Evolutionary conservation across 306 rosid genomes (phyloP).

Genomic region (Prunus mongolica): DNA sequence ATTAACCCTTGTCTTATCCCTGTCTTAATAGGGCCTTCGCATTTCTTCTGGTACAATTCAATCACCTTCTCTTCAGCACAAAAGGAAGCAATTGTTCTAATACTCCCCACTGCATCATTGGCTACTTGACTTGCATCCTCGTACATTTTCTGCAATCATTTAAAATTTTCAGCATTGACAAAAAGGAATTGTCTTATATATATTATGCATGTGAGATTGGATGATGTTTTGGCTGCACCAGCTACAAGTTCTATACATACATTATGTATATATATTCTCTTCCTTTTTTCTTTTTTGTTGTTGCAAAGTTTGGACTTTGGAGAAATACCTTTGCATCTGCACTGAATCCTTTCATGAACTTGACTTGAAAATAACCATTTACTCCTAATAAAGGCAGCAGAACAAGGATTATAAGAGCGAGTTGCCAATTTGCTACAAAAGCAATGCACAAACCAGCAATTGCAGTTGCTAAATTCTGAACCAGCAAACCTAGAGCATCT

Average conservation of each 20-base stretch:
- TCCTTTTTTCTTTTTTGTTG: too few species aligned
- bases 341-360: conserved; percentile 57
- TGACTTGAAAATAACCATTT: conserved; percentile 51
- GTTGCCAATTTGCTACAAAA: conserved; percentile 62
- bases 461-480: conserved; percentile 47
- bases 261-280: too few species aligned
- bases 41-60: conserved; percentile 46
- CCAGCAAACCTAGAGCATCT: conserved; percentile 60
- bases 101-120: conserved; percentile 73
- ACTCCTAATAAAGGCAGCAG: conserved; percentile 52
- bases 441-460: conserved; percentile 59
- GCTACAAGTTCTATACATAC: too few species aligned
- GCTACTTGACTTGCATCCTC: conserved; percentile 89
- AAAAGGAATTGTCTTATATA: background rate
- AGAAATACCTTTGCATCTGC: conserved; percentile 60
- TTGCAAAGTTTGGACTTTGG: background rate
- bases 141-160: conserved; percentile 51
- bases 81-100: conserved; percentile 74
- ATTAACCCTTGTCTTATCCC: conserved; percentile 48
- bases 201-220: background rate
- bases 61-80: conserved; percentile 86
- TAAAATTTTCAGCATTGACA: background rate
- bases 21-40: conserved; percentile 47
- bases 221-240: too few species aligned
- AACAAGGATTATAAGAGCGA: conserved; percentile 54